These are phyloP conservation scores for Ricinus communis DNA, from an alignment of 345 rosid species.

Conservation along the genomic window DNA sequence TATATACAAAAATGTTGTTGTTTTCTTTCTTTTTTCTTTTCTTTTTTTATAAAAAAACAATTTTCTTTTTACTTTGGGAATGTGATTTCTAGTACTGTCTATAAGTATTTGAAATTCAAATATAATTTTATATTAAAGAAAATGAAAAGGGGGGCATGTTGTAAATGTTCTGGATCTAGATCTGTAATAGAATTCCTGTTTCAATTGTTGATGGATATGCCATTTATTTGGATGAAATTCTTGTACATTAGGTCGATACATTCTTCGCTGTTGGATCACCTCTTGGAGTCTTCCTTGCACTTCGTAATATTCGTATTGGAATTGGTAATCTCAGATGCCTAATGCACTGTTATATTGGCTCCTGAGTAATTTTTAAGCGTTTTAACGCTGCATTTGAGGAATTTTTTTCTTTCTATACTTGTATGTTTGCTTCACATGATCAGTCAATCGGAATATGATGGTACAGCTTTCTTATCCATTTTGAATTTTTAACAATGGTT, in stretches of 20 bases:
- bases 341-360: neutral
- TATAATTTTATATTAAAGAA: neutral
- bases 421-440: neutral
- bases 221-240: conserved; percentile 18
- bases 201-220: neutral
- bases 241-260: conserved; percentile 74
- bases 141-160: neutral
- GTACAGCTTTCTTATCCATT: neutral
- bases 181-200: neutral
- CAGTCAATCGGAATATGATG: too few relatives aligned
- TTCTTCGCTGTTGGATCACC: conserved; percentile 99
- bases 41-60: neutral
- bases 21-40: neutral
- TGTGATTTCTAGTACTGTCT: too few relatives aligned
- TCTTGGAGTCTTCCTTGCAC: conserved; percentile 94
- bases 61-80: too few relatives aligned
- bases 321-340: conserved; percentile 46
- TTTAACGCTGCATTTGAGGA: neutral
- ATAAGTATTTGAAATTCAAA: neutral
- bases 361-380: neutral
- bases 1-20: conserved; percentile 17
- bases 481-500: neutral
- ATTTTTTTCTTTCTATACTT: neutral
- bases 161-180: neutral
- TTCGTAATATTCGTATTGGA: conserved; percentile 88